Conservation (phyloP, 2,329 filamentous ascomycete species). For the Diplodia corticola region DNA sequence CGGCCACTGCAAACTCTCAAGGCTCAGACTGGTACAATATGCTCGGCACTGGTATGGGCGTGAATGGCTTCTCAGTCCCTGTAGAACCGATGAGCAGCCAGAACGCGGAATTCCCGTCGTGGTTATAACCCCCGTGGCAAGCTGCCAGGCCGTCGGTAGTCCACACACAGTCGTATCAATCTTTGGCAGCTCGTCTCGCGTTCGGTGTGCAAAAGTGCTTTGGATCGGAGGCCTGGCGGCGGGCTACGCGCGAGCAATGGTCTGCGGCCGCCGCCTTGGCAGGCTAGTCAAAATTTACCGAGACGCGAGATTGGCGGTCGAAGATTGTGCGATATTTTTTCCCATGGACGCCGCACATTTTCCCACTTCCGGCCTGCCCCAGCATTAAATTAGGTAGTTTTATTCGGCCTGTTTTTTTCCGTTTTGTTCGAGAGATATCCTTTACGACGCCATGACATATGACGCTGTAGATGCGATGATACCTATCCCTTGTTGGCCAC, state of each 20-base stretch:
- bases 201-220: neutral
- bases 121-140: slow-evolving; percentile 33
- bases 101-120: slow-evolving; percentile 29
- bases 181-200: slow-evolving; percentile 6
- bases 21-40: slow-evolving; percentile 31
- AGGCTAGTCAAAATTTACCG: slow-evolving; percentile 15
- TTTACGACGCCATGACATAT: slow-evolving; percentile 40
- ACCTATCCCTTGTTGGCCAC: slow-evolving; percentile 21
- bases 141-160: slow-evolving; percentile 23
- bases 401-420: slow-evolving; percentile 11
- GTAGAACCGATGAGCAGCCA: slow-evolving; percentile 25
- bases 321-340: slow-evolving; percentile 16
- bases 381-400: slow-evolving; percentile 23
- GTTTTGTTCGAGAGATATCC: slow-evolving; percentile 23
- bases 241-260: slow-evolving; percentile 11
- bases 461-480: slow-evolving; percentile 37
- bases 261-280: slow-evolving; percentile 14
- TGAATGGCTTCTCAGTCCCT: slow-evolving; percentile 18
- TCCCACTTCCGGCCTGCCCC: slow-evolving; percentile 3
- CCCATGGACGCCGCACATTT: slow-evolving; percentile 4
- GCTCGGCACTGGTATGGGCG: slow-evolving; percentile 11
- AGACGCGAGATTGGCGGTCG: slow-evolving; percentile 13
- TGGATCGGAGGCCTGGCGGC: slow-evolving; percentile 9
- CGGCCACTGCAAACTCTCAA: slow-evolving; percentile 28
- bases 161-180: neutral